Evolutionary conservation across 148 eudicot species (phyloP).

Genomic region (Fagopyrum tataricum): DNA sequence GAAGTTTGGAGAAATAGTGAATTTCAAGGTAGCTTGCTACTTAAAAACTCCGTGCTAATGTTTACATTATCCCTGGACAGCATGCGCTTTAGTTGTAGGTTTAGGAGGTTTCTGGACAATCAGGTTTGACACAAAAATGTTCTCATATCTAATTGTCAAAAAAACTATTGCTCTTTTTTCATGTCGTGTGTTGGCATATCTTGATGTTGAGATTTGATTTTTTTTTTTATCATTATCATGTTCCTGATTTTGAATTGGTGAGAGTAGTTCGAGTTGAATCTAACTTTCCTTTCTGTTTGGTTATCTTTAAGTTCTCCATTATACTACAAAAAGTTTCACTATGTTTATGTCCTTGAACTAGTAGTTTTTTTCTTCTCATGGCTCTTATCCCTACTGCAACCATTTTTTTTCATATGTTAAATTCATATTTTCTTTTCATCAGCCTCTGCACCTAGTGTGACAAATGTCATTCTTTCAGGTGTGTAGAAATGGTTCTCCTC

Average conservation of each 20-base stretch:
- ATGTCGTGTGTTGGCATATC: not conserved
- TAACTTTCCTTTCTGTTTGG: not conserved
- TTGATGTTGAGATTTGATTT: not conserved
- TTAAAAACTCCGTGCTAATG: not conserved
- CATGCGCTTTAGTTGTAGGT: not conserved
- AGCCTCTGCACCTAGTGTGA: not conserved
- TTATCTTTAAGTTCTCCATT: not conserved
- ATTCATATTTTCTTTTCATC: not conserved
- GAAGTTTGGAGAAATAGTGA: slow-evolving; percentile 85
- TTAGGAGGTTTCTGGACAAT: not conserved
- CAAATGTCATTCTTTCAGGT: slow-evolving; percentile 41
- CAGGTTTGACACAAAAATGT: slow-evolving; percentile 1
- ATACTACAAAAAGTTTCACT: not conserved
- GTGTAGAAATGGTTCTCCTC: slow-evolving; percentile 79
- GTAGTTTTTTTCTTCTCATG: not conserved
- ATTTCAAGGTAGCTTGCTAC: slow-evolving; percentile 67
- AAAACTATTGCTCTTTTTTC: not conserved
- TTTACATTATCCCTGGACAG: not conserved
- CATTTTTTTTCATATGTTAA: not conserved
- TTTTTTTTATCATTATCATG: not conserved
- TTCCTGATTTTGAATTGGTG: not conserved
- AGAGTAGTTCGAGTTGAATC: not conserved
- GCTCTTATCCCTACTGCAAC: not conserved
- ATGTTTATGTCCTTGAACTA: not conserved
- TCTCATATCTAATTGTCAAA: not conserved